These are phyloP conservation scores for Kitagawia praeruptora DNA, from an alignment of 129 eudicot species.

Conservation along the genomic window DNA sequence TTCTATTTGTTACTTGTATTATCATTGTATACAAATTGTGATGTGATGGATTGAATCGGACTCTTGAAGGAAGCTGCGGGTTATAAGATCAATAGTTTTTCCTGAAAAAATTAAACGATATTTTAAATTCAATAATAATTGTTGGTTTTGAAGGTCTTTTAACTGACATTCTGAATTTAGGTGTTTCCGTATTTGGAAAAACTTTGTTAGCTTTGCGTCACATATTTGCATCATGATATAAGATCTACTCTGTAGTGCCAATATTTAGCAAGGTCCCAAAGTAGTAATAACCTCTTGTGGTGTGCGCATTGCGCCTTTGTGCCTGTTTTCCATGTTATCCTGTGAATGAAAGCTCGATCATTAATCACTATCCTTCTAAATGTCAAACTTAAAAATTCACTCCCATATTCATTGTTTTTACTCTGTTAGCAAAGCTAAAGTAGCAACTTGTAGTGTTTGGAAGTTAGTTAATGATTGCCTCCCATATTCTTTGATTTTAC, in stretches of 20 bases:
- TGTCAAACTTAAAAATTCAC: neutral
- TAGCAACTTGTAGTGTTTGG: neutral
- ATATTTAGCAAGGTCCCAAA: neutral
- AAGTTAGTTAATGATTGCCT: neutral
- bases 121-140: neutral
- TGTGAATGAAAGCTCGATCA: neutral
- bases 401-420: neutral
- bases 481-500: neutral
- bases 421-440: neutral
- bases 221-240: neutral
- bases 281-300: neutral
- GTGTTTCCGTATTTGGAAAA: neutral
- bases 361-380: neutral
- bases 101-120: neutral
- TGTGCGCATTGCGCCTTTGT: neutral
- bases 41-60: neutral
- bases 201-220: neutral
- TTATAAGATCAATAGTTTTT: neutral
- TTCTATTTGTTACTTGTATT: neutral
- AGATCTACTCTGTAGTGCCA: neutral
- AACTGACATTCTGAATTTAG: neutral
- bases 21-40: neutral
- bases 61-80: neutral
- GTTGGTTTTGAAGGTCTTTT: neutral
- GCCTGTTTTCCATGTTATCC: neutral